These are phyloP conservation scores for Drechmeria coniospora DNA, from an alignment of 2,329 filamentous ascomycete genomes.

Conservation along the genomic window DNA sequence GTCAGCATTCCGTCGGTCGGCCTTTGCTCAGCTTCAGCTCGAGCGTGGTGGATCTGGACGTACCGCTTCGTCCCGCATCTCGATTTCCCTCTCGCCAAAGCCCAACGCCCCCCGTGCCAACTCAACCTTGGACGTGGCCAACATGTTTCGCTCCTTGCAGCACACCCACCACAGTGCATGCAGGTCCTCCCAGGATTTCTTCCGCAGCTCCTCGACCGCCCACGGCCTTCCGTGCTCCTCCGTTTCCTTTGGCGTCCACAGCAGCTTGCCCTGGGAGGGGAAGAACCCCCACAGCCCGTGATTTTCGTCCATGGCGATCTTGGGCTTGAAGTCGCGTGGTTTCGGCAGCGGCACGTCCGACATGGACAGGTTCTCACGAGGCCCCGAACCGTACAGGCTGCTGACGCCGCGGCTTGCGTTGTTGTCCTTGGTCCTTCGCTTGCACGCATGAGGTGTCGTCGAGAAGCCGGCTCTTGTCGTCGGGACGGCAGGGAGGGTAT, in stretches of 20 bases:
- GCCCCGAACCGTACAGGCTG: constrained; percentile 61
- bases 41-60: no score
- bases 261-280: constrained; percentile 48
- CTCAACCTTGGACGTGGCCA: constrained; percentile 64
- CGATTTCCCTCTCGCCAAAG: constrained; percentile 57
- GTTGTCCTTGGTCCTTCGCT: constrained; percentile 48
- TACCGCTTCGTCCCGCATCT: constrained; percentile 51
- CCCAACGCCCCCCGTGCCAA: constrained; percentile 50
- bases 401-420: constrained; percentile 73
- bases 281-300: constrained; percentile 95
- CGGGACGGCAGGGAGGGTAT: constrained; percentile 4
- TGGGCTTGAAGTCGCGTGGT: constrained; percentile 45
- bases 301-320: constrained; percentile 46
- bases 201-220: constrained; percentile 70
- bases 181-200: constrained; percentile 87
- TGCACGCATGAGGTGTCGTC: constrained; percentile 34
- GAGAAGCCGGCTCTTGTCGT: constrained; percentile 27
- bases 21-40: no score
- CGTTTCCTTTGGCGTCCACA: constrained; percentile 59
- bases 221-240: constrained; percentile 64
- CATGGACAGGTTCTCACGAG: constrained; percentile 58
- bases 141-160: constrained; percentile 75
- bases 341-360: constrained; percentile 56
- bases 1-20: constrained; percentile 4
- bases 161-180: constrained; percentile 92